Evolutionary conservation across 208 protist genomes (phyloP).

Genomic region (Sergeia podlipaevii): DNA sequence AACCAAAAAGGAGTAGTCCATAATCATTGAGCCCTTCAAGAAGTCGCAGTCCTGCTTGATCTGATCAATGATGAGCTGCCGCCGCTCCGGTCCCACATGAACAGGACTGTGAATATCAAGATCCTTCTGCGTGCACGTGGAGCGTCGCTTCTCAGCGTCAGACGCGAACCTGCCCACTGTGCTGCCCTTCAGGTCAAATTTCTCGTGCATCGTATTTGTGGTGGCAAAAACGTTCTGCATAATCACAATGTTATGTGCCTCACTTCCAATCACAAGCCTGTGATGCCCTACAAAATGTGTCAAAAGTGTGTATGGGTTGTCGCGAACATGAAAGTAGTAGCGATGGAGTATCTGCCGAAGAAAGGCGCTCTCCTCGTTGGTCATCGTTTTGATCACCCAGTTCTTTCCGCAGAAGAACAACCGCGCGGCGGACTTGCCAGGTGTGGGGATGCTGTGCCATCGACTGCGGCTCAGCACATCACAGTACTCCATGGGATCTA

Average conservation of each 20-base stretch:
- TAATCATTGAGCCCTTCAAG: slow-evolving; percentile 81
- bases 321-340: slow-evolving; percentile 89
- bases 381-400: slow-evolving; percentile 95
- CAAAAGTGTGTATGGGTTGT: slow-evolving; percentile 89
- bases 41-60: slow-evolving; percentile 87
- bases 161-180: slow-evolving; percentile 87
- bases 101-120: slow-evolving; percentile 84
- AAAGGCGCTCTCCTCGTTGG: slow-evolving; percentile 79
- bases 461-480: slow-evolving; percentile 63
- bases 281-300: slow-evolving; percentile 91
- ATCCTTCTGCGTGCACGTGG: slow-evolving; percentile 90
- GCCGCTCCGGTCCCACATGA: slow-evolving; percentile 58
- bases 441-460: slow-evolving; percentile 88
- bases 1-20: slow-evolving; percentile 94
- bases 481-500: slow-evolving; percentile 70
- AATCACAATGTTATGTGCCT: slow-evolving; percentile 85
- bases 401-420: slow-evolving; percentile 91
- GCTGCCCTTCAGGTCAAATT: slow-evolving; percentile 94
- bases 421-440: slow-evolving; percentile 85
- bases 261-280: slow-evolving; percentile 51
- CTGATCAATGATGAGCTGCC: slow-evolving; percentile 77
- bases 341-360: slow-evolving; percentile 85
- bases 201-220: slow-evolving; percentile 85
- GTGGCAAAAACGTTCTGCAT: slow-evolving; percentile 95
- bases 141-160: slow-evolving; percentile 69